Evolutionary conservation across 495 filamentous ascomycete species (phyloP), one percentile per base, ranked within the genome.

Genomic region (Aspergillus nidulans): DNA sequence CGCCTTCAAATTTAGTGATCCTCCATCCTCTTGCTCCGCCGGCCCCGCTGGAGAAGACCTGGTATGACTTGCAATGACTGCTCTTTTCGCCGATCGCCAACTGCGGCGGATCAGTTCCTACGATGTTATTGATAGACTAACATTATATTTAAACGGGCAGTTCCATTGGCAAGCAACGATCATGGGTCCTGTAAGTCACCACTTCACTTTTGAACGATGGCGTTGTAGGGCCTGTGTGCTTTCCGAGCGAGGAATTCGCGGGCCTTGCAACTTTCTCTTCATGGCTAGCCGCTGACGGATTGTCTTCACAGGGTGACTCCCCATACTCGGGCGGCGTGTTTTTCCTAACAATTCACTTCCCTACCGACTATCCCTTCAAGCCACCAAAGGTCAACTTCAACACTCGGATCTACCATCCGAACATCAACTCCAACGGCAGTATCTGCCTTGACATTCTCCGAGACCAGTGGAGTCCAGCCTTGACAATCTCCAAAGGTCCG

Each of bases 111-210:
- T 49, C 52, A 8, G 26, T 24, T 43, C 26, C 43, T 21, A 15
- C 12, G 36, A 25, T 23, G 24, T 43, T 16, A 16, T 48, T 32
- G 1, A 34, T 12, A 18, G 40, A 38, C 66, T 67, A 53, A 73
- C 62, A 50, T 26, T 5, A 50, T 36, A 49, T 54, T 32, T 49
- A 36, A 39, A 9, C 23, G 9, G 59, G 63, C 68, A 98, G 94
- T 98, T 98, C 69, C 94, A 97, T 85, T 98, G 94, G 94, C 94
- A 98, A 84, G 94, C 94, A 55, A 98, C 94, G 18, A 98, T 98
- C 69, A 98, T 98, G 94, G 94, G 94, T 77, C 94, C 94, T 69
- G 92, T 96, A 86, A 84, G 91, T 86, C 20, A 24, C 42, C 36
- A 30, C 42, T 4, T 5, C 26, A 2, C 48, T 39, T 21, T 42